Evolutionary conservation across 2,329 filamentous ascomycete genomes (phyloP).

Genomic region (Paecilomyces formosus): DNA sequence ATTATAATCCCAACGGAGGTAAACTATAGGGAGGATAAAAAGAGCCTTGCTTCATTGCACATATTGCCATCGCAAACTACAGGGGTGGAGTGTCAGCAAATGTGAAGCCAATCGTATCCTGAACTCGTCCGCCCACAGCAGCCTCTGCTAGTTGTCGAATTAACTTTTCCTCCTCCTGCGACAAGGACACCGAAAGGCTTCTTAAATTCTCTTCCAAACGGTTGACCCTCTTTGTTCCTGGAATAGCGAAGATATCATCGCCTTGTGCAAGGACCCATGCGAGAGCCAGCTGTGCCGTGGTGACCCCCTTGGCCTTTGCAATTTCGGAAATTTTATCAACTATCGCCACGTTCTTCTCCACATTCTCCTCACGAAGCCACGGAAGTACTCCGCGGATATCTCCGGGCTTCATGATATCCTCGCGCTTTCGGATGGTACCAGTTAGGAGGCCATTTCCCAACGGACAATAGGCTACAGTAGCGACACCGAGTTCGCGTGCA

Average conservation of each 20-base stretch:
- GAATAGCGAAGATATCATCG: slow-evolving; percentile 54
- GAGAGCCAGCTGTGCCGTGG: slow-evolving; percentile 51
- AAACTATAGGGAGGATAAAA: too few relatives aligned
- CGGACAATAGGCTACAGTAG: slow-evolving; percentile 37
- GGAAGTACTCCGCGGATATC: slow-evolving; percentile 43
- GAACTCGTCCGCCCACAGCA: slow-evolving; percentile 9
- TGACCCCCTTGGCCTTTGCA: slow-evolving; percentile 47
- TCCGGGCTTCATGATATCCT: slow-evolving; percentile 27
- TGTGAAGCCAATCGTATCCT: slow-evolving; percentile 7
- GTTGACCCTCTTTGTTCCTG: slow-evolving; percentile 44
- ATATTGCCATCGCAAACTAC: background rate
- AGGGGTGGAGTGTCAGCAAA: slow-evolving; percentile 11
- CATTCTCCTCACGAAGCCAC: slow-evolving; percentile 47
- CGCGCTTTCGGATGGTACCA: slow-evolving; percentile 28
- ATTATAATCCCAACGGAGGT: too few relatives aligned
- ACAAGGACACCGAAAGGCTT: slow-evolving; percentile 3
- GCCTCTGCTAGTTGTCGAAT: background rate
- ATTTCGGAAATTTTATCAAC: slow-evolving; percentile 44
- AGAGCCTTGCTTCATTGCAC: background rate
- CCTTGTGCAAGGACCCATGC: slow-evolving; percentile 58
- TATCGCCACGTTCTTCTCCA: slow-evolving; percentile 49
- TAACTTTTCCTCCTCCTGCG: background rate
- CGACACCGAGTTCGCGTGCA: slow-evolving; percentile 26
- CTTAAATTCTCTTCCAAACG: slow-evolving; percentile 39
- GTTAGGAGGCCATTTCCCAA: slow-evolving; percentile 40